phyloP scores from a whole-genome alignment of 306 rosid species.

The Vigna hirtella region DNA sequence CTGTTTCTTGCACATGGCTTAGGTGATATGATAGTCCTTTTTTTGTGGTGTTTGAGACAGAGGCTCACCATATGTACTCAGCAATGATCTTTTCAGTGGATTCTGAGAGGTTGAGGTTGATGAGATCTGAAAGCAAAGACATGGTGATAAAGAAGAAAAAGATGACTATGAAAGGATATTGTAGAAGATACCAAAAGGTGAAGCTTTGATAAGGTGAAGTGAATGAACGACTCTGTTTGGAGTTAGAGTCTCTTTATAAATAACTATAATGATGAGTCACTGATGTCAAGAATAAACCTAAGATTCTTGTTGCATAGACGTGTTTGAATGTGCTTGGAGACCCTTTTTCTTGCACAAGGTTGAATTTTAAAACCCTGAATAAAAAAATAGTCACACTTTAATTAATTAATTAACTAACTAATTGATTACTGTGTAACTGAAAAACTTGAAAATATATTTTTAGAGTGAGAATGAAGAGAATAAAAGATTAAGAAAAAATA shows the following conservation, averaged over 20 bases:
- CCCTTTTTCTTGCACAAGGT: not conserved
- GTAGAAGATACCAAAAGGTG: not conserved
- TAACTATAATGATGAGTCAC: not conserved
- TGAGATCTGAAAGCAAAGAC: slow-evolving; percentile 59
- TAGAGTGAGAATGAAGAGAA: too few species aligned
- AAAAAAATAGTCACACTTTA: not conserved
- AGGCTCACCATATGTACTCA: slow-evolving; percentile 74
- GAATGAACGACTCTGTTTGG: not conserved
- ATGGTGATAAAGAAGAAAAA: slow-evolving; percentile 29
- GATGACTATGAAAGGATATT: not conserved
- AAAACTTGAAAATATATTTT: too few species aligned
- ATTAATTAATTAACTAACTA: not conserved
- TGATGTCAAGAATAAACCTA: not conserved
- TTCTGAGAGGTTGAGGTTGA: slow-evolving; percentile 62
- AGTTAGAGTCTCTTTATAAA: slow-evolving; percentile 10
- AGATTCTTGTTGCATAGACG: not conserved
- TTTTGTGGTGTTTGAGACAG: not conserved
- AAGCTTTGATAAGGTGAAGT: slow-evolving; percentile 12
- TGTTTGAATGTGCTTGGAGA: not conserved
- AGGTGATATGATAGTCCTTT: not conserved
- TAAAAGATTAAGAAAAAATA: too few species aligned
- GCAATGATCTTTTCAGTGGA: slow-evolving; percentile 59
- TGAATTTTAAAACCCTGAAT: not conserved
- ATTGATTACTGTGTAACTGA: not conserved
- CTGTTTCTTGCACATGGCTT: slow-evolving; percentile 24